These are phyloP conservation scores for Colletotrichum eleusines DNA, from an alignment of 2,329 filamentous ascomycete genomes.

Conservation along the genomic window DNA sequence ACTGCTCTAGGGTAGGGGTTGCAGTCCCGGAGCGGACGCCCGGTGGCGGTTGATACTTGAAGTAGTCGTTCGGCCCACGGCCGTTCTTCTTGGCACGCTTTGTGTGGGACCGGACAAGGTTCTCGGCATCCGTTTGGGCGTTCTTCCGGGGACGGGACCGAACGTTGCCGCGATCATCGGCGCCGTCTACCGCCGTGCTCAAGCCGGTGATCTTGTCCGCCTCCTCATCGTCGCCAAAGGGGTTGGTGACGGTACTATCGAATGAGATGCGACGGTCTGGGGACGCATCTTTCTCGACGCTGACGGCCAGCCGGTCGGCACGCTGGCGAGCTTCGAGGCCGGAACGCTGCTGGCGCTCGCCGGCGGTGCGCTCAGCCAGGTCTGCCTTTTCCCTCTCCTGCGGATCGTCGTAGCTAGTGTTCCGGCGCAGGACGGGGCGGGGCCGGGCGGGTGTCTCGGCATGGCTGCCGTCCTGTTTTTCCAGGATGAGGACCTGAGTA, in stretches of 20 bases:
- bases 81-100: slow-evolving; percentile 46
- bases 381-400: slow-evolving; percentile 56
- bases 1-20: slow-evolving; percentile 59
- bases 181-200: slow-evolving; percentile 22
- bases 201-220: slow-evolving; percentile 4
- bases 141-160: slow-evolving; percentile 38
- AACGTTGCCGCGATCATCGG: slow-evolving; percentile 15
- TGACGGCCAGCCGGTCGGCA: slow-evolving; percentile 55
- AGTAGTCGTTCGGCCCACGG: slow-evolving; percentile 45
- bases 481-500: slow-evolving; percentile 54
- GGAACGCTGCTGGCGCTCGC: slow-evolving; percentile 54
- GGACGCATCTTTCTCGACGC: slow-evolving; percentile 54
- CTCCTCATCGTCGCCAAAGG: slow-evolving; percentile 37
- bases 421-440: slow-evolving; percentile 56
- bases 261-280: slow-evolving; percentile 40
- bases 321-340: slow-evolving; percentile 56
- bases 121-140: slow-evolving; percentile 48
- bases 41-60: slow-evolving; percentile 45
- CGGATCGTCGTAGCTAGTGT: slow-evolving; percentile 58
- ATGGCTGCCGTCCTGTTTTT: slow-evolving; percentile 42
- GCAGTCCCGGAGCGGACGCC: slow-evolving; percentile 51
- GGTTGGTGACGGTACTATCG: slow-evolving; percentile 16
- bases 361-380: slow-evolving; percentile 53
- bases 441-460: slow-evolving; percentile 44
- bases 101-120: slow-evolving; percentile 52